Conservation (phyloP, 2,329 filamentous ascomycete genomes). For the Clonostachys rhizophaga region DNA sequence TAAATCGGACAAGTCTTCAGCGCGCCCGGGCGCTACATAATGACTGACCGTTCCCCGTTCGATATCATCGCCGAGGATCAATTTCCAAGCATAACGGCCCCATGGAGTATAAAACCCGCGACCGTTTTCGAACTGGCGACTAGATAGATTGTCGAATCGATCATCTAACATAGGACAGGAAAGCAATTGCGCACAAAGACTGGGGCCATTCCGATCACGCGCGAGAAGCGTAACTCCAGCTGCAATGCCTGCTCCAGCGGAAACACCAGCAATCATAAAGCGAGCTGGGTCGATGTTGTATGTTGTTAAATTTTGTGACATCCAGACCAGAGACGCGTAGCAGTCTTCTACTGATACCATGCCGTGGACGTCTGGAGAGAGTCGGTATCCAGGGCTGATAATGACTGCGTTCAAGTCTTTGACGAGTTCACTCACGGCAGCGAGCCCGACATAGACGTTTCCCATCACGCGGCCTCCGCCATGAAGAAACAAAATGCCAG, state of each 20-base stretch:
- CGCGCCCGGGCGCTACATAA: conserved; percentile 23
- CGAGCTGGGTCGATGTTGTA: conserved; percentile 30
- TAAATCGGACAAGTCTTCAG: conserved; percentile 24
- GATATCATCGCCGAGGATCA: conserved; percentile 23
- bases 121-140: conserved; percentile 21
- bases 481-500: conserved; percentile 12
- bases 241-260: conserved; percentile 34
- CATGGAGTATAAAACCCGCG: conserved; percentile 27
- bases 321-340: conserved; percentile 23
- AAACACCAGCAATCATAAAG: conserved; percentile 34
- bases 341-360: conserved; percentile 13
- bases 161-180: conserved; percentile 43
- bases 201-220: conserved; percentile 20
- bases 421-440: no score
- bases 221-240: conserved; percentile 29
- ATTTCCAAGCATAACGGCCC: conserved; percentile 33
- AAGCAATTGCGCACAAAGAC: conserved; percentile 32
- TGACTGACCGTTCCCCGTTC: conserved; percentile 22
- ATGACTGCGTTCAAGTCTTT: conserved; percentile 10
- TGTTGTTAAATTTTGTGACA: conserved; percentile 24
- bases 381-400: conserved; percentile 16
- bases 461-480: conserved; percentile 13
- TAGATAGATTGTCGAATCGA: conserved; percentile 20
- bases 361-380: conserved; percentile 13
- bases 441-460: conserved; percentile 11